These are phyloP conservation scores for Stevia rebaudiana DNA, from an alignment of 140 eudicot species.

Conservation along the genomic window DNA sequence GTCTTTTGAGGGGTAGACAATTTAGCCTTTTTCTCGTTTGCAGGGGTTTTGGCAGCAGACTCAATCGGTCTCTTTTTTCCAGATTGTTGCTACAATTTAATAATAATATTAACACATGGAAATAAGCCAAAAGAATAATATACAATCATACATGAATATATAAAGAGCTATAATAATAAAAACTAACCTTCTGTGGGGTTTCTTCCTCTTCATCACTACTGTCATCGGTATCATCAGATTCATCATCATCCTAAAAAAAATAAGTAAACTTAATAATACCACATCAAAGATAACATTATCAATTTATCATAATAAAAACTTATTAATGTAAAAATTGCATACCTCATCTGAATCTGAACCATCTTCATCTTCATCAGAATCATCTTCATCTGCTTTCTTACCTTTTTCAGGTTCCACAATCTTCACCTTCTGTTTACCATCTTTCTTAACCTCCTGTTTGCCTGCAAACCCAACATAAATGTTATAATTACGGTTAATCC, in stretches of 20 bases:
- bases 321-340: background rate
- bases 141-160: background rate
- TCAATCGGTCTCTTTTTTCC: slow-evolving; percentile 65
- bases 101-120: background rate
- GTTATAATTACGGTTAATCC: background rate
- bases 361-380: slow-evolving; percentile 13
- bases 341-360: slow-evolving; percentile 31
- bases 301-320: background rate
- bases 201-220: slow-evolving; percentile 55
- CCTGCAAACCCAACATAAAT: slow-evolving; percentile 28
- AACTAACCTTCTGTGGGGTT: slow-evolving; percentile 65
- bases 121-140: background rate
- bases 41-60: slow-evolving; percentile 54
- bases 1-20: slow-evolving; percentile 59
- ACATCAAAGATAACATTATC: too few species aligned
- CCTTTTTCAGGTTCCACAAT: slow-evolving; percentile 61
- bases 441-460: slow-evolving; percentile 35
- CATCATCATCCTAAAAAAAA: slow-evolving; percentile 35
- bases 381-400: slow-evolving; percentile 7
- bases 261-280: background rate
- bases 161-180: background rate
- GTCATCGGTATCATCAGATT: slow-evolving; percentile 40
- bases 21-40: slow-evolving; percentile 59
- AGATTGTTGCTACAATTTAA: slow-evolving; percentile 29
- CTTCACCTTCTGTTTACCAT: slow-evolving; percentile 52